A percentile compares a stretch with the other conserved stretches of the same genome.
Evolutionary conservation across 1,139 yeast genomes (phyloP).

Genomic region (Meyerozyma guilliermondii): DNA sequence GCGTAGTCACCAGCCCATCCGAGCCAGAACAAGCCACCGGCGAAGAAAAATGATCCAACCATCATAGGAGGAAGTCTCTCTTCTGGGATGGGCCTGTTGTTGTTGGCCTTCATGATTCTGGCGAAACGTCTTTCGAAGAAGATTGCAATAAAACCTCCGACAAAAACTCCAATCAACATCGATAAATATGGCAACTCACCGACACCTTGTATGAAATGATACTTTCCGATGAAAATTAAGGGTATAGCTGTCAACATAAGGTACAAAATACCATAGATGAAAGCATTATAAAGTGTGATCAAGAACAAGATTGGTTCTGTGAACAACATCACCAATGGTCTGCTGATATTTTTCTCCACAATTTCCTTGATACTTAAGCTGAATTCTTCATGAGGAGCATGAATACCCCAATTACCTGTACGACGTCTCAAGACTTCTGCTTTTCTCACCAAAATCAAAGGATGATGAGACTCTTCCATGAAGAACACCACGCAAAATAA

Average conservation of each 20-base stretch:
- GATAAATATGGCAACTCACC: slow-evolving; percentile 61
- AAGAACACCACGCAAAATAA: slow-evolving; percentile 24
- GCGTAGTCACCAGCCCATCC: slow-evolving; percentile 81
- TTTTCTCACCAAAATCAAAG: slow-evolving; percentile 49
- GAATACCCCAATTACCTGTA: slow-evolving; percentile 70
- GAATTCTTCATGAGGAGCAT: slow-evolving; percentile 77
- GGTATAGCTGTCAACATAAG: slow-evolving; percentile 78
- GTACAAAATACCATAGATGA: slow-evolving; percentile 79
- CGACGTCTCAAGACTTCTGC: slow-evolving; percentile 57
- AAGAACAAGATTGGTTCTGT: slow-evolving; percentile 70
- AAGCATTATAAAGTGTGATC: slow-evolving; percentile 71
- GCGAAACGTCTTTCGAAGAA: slow-evolving; percentile 24
- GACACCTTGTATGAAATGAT: slow-evolving; percentile 49
- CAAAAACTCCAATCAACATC: slow-evolving; percentile 53
- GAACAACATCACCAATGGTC: slow-evolving; percentile 67
- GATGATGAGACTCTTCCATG: slow-evolving; percentile 47
- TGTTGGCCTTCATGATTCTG: slow-evolving; percentile 36
- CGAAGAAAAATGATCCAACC: slow-evolving; percentile 62
- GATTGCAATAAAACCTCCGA: slow-evolving; percentile 46
- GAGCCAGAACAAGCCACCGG: slow-evolving; percentile 78
- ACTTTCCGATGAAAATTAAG: slow-evolving; percentile 58
- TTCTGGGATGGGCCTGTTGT: slow-evolving; percentile 69
- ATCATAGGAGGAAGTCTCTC: slow-evolving; percentile 74
- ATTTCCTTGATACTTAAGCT: slow-evolving; percentile 59
- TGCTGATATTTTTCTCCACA: slow-evolving; percentile 58